phyloP scores from a whole-genome alignment of 768 basidiomycete species.

The Xerocomellus intermedius region DNA sequence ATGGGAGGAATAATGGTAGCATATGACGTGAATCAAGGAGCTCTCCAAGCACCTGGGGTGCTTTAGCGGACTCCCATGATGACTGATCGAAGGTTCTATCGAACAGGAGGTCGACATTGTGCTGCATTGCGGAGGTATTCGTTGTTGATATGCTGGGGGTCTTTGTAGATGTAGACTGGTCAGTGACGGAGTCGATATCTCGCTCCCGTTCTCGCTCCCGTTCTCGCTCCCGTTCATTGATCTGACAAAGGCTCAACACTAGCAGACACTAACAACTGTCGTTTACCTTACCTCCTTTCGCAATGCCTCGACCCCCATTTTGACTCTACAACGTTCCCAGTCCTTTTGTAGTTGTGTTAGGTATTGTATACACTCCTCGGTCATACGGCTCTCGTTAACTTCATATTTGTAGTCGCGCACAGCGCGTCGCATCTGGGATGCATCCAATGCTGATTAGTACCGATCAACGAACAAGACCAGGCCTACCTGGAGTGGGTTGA shows the following conservation, averaged over 20 bases:
- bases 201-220: conserved; percentile 47
- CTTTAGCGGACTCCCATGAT: conserved; percentile 73
- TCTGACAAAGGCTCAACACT: conserved; percentile 38
- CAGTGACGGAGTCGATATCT: conserved; percentile 31
- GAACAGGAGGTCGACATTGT: conserved; percentile 77
- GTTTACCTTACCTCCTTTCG: conserved; percentile 65
- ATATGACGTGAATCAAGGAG: conserved; percentile 90
- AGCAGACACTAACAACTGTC: neutral
- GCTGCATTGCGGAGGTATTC: conserved; percentile 41
- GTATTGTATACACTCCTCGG: conserved; percentile 93
- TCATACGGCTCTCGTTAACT: conserved; percentile 89
- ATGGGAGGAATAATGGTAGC: conserved; percentile 84
- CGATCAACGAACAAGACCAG: neutral
- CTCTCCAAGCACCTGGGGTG: conserved; percentile 85
- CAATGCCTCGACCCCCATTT: conserved; percentile 80
- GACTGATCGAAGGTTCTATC: conserved; percentile 63
- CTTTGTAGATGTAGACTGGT: conserved; percentile 39
- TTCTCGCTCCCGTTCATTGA: conserved; percentile 54
- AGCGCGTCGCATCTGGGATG: conserved; percentile 80
- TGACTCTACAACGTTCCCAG: conserved; percentile 91
- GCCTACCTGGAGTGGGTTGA: conserved; percentile 88
- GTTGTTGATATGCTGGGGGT: conserved; percentile 31
- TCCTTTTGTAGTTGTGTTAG: conserved; percentile 94
- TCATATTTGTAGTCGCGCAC: conserved; percentile 93
- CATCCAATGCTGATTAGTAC: neutral